Evolutionary conservation across 305 asterid species (phyloP), one percentile per base, ranked within the genome.

Genomic region (Striga hermonthica): DNA sequence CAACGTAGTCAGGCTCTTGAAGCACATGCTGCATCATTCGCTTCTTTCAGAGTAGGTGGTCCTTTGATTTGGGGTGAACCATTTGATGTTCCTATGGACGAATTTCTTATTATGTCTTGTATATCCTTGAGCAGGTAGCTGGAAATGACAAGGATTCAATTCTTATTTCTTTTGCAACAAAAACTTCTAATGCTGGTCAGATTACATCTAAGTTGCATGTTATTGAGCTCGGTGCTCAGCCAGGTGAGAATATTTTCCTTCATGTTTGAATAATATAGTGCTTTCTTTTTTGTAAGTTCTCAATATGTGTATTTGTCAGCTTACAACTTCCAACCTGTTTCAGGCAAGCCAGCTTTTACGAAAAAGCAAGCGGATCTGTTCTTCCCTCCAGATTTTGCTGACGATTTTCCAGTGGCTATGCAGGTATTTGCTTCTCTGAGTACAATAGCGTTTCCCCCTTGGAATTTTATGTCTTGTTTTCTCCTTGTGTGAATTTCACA

Each of bases 1-100:
- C 99, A 93, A 73, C 92, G 98, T 58, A 94, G 99, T 72, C 99
- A 94, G 81, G 96, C 98, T 69, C 98, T 94, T 65, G 98, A 94
- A 82, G 98, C 98, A 67, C 99, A 94, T 84, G 96, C 99, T 75
- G 96, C 99, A 60, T 79, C 98, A 62, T 94, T 94, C 85, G 95
- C 98, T 65, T 72, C 98, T 62, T 78, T 87, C 71, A 85, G 88
- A 75, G 99, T 94, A 83, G 57, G 14, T 60, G 67, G 38, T 48
- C 70, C 66, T 57, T 65, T 37, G 65, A 62, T 62, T 59, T 69
- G 49, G 1, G 31, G 2, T 22, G 31, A 22, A 22, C 31, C 31
- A 22, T 37, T 70, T 68, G 52, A 50, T 35, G 65, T 59, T 10
- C 61, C 9, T 40, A 38, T 22, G 31, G 31, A 22, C 31, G 31